Evolutionary conservation across 192 early-diverging fungal genomes (phyloP), one percentile per base, ranked within the genome.

Genomic region (Gigaspora rosea): DNA sequence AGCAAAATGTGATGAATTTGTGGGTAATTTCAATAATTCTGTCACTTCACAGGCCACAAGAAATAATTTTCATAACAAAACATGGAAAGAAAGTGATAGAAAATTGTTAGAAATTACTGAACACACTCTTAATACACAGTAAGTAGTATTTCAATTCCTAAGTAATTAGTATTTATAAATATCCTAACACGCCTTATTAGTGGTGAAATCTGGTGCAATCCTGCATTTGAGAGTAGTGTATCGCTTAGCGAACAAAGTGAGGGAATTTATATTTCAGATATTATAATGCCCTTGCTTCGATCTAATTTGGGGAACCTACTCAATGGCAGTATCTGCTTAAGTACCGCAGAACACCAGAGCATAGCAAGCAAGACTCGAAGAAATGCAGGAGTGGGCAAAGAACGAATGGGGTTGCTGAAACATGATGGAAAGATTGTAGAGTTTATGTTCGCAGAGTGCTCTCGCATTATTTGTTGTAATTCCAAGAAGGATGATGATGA

Each of bases 1-100:
- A 52, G 4, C 20, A 52, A 71, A 71, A 52, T 71, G 50, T 71
- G 22, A 71, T 27, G 69, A 71, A 20, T 71, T 71, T 71, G 50
- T 71, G 27, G 27, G 10, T 51, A 54, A 52, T 71, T 71, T 71
- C 52, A 71, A 54, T 32, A 52, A 66, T 33, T 66, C 16, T 18
- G 41, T 16, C 27, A 52, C n/a, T 50, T 66, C 64, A 47, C 4
- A 22, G 7, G 3, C 15, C 46, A 66, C 10, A 27, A 71, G 52
- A 71, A 32, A 52, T 52, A 52, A 27, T 56, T 52, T 71, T 35
- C 50, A 71, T 56, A 20, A 71, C 27, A 71, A 35, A 8, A 71
- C 11, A 2, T 54, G 64, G 68, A 71, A 71, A 56, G 50, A 71
- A 52, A 52, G 22, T 52, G 68, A 71, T 3, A 11, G 8, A 8